phyloP scores from a whole-genome alignment of 2,329 filamentous ascomycete species.

The Nothopassalora personata region DNA sequence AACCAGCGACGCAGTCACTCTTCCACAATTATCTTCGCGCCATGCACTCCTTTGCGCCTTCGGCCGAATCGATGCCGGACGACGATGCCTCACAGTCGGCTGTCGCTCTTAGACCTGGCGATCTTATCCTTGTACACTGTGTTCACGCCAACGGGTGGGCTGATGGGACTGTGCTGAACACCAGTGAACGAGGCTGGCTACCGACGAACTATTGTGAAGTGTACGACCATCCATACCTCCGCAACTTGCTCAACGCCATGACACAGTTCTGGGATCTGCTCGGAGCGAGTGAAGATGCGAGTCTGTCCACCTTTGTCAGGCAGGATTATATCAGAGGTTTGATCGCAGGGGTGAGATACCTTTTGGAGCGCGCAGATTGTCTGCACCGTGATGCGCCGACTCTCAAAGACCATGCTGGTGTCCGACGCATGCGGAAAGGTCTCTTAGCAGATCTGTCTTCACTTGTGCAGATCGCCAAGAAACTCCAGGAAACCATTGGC shows the following conservation, averaged over 20 bases:
- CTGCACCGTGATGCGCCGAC: slow-evolving; percentile 73
- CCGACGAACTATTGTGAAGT: slow-evolving; percentile 97
- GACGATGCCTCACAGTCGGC: slow-evolving; percentile 60
- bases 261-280: slow-evolving; percentile 91
- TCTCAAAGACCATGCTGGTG: slow-evolving; percentile 67
- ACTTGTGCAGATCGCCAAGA: slow-evolving; percentile 82
- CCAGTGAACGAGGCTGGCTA: slow-evolving; percentile 86
- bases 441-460: slow-evolving; percentile 83
- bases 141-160: slow-evolving; percentile 99
- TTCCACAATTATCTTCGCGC: slow-evolving; percentile 95
- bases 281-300: slow-evolving; percentile 59
- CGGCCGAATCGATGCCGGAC: slow-evolving; percentile 59
- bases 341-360: slow-evolving; percentile 84
- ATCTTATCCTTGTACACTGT: slow-evolving; percentile 89
- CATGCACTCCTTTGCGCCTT: slow-evolving; percentile 86
- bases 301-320: slow-evolving; percentile 74
- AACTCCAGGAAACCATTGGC: slow-evolving; percentile 68
- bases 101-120: slow-evolving; percentile 79
- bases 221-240: slow-evolving; percentile 84
- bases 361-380: slow-evolving; percentile 84
- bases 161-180: slow-evolving; percentile 82
- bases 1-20: slow-evolving; percentile 46
- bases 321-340: slow-evolving; percentile 93
- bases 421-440: slow-evolving; percentile 78
- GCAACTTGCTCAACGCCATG: slow-evolving; percentile 75